Percentiles rank a stretch among this genome's conserved stretches.
Conservation (phyloP, 768 basidiomycete genomes). For the Leccinum disarticulatum region DNA sequence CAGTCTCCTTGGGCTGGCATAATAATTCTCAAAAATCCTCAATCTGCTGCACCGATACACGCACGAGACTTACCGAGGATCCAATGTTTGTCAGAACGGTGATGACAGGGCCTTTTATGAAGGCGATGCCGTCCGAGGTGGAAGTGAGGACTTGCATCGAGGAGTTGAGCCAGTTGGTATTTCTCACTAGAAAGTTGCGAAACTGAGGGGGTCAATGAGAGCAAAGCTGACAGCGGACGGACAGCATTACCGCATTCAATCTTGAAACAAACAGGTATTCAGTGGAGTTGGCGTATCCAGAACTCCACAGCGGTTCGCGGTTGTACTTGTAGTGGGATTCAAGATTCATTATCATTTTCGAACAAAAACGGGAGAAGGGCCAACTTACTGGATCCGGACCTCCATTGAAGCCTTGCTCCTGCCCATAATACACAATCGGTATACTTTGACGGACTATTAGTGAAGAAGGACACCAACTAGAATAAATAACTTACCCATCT, state of each 20-base stretch:
- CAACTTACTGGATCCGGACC: constrained; percentile 59
- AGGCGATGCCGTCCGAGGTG: constrained; percentile 50
- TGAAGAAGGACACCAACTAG: neutral
- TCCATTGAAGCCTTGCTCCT: constrained; percentile 72
- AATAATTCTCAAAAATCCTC: constrained; percentile 1
- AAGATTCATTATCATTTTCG: neutral
- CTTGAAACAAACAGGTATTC: constrained; percentile 53
- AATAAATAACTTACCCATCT: constrained; percentile 47
- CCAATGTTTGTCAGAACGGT: constrained; percentile 71
- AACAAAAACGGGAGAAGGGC: too few relatives aligned
- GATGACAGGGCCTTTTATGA: constrained; percentile 63
- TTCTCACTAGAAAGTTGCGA: constrained; percentile 41
- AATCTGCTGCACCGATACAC: neutral
- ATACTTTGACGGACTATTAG: constrained; percentile 39
- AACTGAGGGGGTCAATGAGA: neutral
- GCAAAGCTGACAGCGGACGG: neutral
- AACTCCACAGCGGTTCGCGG: constrained; percentile 68
- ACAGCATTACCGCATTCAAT: neutral
- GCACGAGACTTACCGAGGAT: constrained; percentile 51
- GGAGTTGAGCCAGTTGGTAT: constrained; percentile 50
- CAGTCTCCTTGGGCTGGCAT: constrained; percentile 50
- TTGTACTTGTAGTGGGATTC: constrained; percentile 49
- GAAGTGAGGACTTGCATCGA: constrained; percentile 51
- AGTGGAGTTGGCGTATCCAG: constrained; percentile 63
- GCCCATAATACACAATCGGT: constrained; percentile 80